A percentile compares a stretch with the other conserved stretches of the same genome.
phyloP scores from a whole-genome alignment of 2,329 filamentous ascomycete species.

The Salinomyces thailandicus region DNA sequence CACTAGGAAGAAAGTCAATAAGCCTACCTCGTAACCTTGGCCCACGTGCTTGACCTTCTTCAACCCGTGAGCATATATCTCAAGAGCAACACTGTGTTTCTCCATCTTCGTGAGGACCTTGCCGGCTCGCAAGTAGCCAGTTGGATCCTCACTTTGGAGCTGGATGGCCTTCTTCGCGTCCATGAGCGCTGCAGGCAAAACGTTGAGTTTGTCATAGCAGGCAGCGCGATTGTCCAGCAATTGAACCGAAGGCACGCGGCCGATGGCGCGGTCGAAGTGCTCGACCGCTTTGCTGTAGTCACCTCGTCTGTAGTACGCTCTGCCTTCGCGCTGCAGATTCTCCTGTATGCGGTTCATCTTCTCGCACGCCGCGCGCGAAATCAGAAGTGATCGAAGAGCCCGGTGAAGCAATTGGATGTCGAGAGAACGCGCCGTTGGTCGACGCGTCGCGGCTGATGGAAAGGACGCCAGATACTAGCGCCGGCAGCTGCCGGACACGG shows the following conservation, averaged over 20 bases:
- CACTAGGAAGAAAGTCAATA: background rate
- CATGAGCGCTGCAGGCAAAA: constrained; percentile 41
- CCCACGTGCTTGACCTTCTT: constrained; percentile 38
- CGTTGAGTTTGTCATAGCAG: constrained; percentile 42
- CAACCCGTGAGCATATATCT: constrained; percentile 49
- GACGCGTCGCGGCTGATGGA: too few relatives aligned
- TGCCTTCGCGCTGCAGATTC: constrained; percentile 30
- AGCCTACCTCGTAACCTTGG: constrained; percentile 19
- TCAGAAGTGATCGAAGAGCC: too few relatives aligned
- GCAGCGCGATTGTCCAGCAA: constrained; percentile 48
- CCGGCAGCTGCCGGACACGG: too few relatives aligned
- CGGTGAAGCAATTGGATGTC: too few relatives aligned
- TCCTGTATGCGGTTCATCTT: constrained; percentile 6
- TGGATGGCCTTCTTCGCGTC: constrained; percentile 50
- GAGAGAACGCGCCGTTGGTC: too few relatives aligned
- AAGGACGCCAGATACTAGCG: too few relatives aligned
- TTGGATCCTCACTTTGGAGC: constrained; percentile 39
- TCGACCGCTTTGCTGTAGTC: constrained; percentile 35
- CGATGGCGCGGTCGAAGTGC: constrained; percentile 22
- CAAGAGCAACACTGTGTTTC: constrained; percentile 43
- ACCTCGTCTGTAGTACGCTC: constrained; percentile 33
- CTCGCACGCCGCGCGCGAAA: too few relatives aligned
- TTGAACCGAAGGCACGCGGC: constrained; percentile 20
- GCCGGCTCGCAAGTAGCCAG: constrained; percentile 48
- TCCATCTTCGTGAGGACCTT: constrained; percentile 39